Evolutionary conservation across 345 rosid species (phyloP), one percentile per base, ranked within the genome.

Genomic region (Jatropha curcas): DNA sequence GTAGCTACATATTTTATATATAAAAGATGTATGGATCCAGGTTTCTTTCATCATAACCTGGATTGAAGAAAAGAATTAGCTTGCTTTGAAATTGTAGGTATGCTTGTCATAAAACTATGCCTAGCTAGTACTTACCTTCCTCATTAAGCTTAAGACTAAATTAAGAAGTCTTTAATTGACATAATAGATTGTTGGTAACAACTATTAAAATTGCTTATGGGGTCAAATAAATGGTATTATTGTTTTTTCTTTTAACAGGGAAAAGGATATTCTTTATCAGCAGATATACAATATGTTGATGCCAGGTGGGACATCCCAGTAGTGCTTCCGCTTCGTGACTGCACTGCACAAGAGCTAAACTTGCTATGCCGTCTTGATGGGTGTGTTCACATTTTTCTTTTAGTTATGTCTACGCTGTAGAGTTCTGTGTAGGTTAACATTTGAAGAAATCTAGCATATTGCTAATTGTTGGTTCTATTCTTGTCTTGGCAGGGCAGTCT

Each of bases 281-380:
- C 98, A 60, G 98, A 95, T 82, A 87, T 95, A 72, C 97, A 95
- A 71, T 85, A 88, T 63, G 94, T 90, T 62, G 99, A 95, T 83
- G 87, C 92, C 10, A 87, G 99, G 79, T 87, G 97, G 92, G 82
- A 87, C 68, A 76, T 82, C 19, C 98, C 98, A 4, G 74, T 90
- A 16, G 97, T 95, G 52, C 88, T 90, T 74, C 96, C 97, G 35
- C 94, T 95, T 77, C 96, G 78, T 41, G 98, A 90, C 84, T 94
- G 98, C 78, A 89, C 87, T 27, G 72, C 84, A 34, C 90, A 76
- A 65, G 98, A 94, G 77, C 82, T 94, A 63, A 87, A 71, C 74
- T 74, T 79, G 81, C 84, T 92, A 57, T 90, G 98, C 78, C 76
- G 12, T 60, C 83, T 90, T 74, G 93, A 94, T 80, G 83, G 92